These are phyloP conservation scores for Lipomyces spencermartinsiae DNA, from an alignment of 805 yeast genomes.

Conservation along the genomic window DNA sequence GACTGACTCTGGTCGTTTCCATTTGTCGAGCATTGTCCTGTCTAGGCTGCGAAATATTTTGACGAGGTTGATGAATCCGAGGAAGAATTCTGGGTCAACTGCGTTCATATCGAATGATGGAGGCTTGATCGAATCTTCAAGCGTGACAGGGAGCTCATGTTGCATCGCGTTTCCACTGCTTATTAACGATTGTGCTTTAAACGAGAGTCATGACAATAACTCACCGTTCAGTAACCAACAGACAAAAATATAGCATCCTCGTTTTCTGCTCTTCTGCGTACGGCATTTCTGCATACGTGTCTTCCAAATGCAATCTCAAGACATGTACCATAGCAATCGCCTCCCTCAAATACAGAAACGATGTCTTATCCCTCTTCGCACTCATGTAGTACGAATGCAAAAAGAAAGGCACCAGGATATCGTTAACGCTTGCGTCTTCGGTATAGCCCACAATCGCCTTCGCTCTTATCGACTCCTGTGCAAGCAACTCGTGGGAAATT, in stretches of 20 bases:
- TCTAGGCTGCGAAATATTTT: slow-evolving; percentile 5
- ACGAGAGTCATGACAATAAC: background rate
- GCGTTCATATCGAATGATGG: background rate
- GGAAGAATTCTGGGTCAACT: background rate
- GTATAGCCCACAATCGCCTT: background rate
- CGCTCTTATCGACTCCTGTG: background rate
- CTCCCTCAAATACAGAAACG: slow-evolving; percentile 8
- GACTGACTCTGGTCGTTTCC: slow-evolving; percentile 9
- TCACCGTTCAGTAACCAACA: slow-evolving; percentile 13
- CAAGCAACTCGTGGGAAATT: background rate
- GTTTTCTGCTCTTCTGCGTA: background rate
- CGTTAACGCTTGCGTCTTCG: background rate
- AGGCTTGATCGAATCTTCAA: background rate
- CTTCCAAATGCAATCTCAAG: slow-evolving; percentile 7
- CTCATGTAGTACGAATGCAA: slow-evolving; percentile 9
- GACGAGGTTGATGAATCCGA: slow-evolving; percentile 5
- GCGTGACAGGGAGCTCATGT: slow-evolving; percentile 6
- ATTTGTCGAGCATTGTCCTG: slow-evolving; percentile 8
- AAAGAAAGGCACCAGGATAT: slow-evolving; percentile 4
- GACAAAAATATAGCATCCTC: background rate
- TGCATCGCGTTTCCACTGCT: slow-evolving; percentile 7
- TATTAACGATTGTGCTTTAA: background rate
- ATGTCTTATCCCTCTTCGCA: background rate
- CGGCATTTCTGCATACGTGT: slow-evolving; percentile 7
- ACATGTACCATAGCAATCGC: slow-evolving; percentile 3